phyloP scores from a whole-genome alignment of 2,329 filamentous ascomycete genomes.

The Mariannaea sp. region DNA sequence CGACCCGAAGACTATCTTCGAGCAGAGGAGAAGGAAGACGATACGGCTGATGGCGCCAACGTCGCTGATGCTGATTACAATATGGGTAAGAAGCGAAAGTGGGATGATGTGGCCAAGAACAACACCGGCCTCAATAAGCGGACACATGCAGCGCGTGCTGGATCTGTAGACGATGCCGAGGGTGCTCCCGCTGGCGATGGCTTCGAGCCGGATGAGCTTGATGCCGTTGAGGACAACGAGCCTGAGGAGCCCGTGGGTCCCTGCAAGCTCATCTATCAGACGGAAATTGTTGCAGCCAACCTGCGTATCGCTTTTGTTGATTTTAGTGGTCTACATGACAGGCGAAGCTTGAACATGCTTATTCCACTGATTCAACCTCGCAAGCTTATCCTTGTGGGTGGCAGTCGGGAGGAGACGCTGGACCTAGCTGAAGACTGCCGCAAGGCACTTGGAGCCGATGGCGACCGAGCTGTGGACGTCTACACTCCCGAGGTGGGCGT shows the following conservation, averaged over 20 bases:
- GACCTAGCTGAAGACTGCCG: constrained; percentile 80
- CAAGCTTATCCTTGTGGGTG: constrained; percentile 91
- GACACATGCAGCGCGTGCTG: constrained; percentile 51
- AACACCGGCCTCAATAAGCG: constrained; percentile 60
- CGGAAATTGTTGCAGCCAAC: constrained; percentile 68
- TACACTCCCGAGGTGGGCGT: constrained; percentile 80
- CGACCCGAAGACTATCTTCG: constrained; percentile 91
- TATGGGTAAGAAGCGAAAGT: constrained; percentile 91
- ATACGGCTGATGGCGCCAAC: constrained; percentile 59
- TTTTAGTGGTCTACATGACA: constrained; percentile 90
- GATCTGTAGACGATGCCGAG: constrained; percentile 53
- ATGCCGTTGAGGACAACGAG: constrained; percentile 61
- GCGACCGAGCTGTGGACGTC: constrained; percentile 66
- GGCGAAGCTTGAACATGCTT: constrained; percentile 90
- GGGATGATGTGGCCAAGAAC: constrained; percentile 69
- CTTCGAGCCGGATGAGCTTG: constrained; percentile 59
- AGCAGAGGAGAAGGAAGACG: constrained; percentile 85
- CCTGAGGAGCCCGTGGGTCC: constrained; percentile 64
- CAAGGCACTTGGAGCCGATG: constrained; percentile 59
- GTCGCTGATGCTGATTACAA: constrained; percentile 58
- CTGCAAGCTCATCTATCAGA: constrained; percentile 72
- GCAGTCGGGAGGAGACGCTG: constrained; percentile 76
- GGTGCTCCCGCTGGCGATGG: constrained; percentile 43
- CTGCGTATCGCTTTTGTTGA: constrained; percentile 86
- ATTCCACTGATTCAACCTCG: constrained; percentile 92